Evolutionary conservation across 2,329 filamentous ascomycete genomes (phyloP).

Genomic region (Lecanoromycetidae sp.): DNA sequence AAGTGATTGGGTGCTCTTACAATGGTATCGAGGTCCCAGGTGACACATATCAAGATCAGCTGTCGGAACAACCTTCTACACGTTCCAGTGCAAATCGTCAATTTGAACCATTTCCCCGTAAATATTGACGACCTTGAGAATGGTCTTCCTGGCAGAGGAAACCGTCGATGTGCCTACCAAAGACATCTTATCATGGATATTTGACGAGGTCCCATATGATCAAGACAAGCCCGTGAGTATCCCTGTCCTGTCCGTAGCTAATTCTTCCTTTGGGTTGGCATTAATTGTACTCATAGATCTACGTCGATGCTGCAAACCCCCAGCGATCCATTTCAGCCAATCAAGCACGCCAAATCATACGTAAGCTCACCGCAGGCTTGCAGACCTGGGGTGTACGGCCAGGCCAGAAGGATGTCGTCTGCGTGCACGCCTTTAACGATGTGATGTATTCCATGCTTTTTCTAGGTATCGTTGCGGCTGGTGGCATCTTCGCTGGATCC

Average conservation of each 20-base stretch:
- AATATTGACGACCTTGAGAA: background rate
- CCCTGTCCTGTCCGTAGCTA: background rate
- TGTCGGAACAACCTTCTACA: too few species aligned
- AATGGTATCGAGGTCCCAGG: too few species aligned
- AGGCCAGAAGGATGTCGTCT: conserved; percentile 38
- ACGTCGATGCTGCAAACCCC: conserved; percentile 38
- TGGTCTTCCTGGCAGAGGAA: conserved; percentile 6
- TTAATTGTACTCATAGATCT: conserved; percentile 37
- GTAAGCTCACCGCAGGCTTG: conserved; percentile 42
- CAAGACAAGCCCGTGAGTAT: conserved; percentile 34
- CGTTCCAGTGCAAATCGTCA: too few species aligned
- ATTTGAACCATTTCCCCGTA: too few species aligned
- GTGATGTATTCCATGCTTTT: conserved; percentile 40
- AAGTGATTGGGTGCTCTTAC: too few species aligned
- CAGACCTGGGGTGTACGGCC: conserved; percentile 35
- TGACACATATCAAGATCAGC: too few species aligned
- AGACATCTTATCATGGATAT: conserved; percentile 45
- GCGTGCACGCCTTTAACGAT: conserved; percentile 46
- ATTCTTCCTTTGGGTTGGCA: conserved; percentile 28
- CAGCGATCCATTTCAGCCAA: conserved; percentile 36
- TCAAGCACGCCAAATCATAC: conserved; percentile 35
- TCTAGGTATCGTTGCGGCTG: conserved; percentile 30
- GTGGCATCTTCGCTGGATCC: conserved; percentile 14
- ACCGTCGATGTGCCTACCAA: conserved; percentile 32
- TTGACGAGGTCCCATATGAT: conserved; percentile 39